Evolutionary conservation across 352 stramenopile genomes (phyloP).

Genomic region (Globisporangium abappressorium): DNA sequence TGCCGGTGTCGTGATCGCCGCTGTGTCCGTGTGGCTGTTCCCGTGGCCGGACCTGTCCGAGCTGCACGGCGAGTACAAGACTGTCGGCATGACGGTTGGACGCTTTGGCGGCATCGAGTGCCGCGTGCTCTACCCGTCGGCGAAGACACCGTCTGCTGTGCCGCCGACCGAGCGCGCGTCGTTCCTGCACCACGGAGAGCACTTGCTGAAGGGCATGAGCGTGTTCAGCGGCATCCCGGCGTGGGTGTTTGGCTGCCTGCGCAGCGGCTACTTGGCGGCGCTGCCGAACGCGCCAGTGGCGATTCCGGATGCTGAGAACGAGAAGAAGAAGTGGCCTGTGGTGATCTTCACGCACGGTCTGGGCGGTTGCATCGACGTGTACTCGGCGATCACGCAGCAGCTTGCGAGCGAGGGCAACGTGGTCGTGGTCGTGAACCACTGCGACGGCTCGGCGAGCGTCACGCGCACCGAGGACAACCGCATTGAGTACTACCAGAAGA

Average conservation of each 20-base stretch:
- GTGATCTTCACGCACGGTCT: conserved; percentile 68
- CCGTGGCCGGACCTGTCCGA: conserved; percentile 50
- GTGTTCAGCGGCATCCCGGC: conserved; percentile 44
- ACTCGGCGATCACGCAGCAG: conserved; percentile 57
- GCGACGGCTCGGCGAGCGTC: conserved; percentile 64
- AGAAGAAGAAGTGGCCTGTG: conserved; percentile 36
- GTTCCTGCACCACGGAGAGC: conserved; percentile 53
- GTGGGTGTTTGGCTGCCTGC: conserved; percentile 55
- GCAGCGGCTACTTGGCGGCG: conserved; percentile 44
- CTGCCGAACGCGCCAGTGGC: conserved; percentile 37
- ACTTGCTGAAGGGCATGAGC: conserved; percentile 46
- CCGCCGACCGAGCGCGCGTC: conserved; percentile 14
- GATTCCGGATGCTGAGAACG: not conserved
- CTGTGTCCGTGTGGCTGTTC: conserved; percentile 41
- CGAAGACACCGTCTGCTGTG: conserved; percentile 7
- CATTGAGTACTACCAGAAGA: conserved; percentile 61
- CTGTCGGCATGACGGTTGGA: conserved; percentile 37
- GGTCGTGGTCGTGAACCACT: conserved; percentile 59
- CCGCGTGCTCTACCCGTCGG: conserved; percentile 65
- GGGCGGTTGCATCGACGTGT: conserved; percentile 55
- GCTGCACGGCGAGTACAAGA: conserved; percentile 36
- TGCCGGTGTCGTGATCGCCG: conserved; percentile 19
- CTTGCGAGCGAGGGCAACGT: conserved; percentile 63
- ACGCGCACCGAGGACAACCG: conserved; percentile 32
- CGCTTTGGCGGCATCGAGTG: conserved; percentile 54